Base-by-base conservation (phyloP, 78 protist species). In the Creolimax fragrantissima region DNA sequence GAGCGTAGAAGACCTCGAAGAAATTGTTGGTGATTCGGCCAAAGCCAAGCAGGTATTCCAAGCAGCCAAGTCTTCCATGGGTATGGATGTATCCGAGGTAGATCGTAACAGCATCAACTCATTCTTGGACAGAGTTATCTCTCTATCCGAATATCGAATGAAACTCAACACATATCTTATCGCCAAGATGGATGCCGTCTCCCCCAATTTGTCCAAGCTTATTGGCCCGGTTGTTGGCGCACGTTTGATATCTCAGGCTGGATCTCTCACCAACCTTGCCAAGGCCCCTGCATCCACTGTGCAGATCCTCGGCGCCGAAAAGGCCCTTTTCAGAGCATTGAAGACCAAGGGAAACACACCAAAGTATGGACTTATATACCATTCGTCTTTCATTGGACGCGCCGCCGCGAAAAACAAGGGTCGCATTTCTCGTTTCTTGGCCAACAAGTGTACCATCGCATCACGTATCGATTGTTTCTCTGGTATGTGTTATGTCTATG, bases 221-320 rank as follows among this genome's bases (percentile, higher is more conserved):
- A 94, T 99, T 88, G 99, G 99, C 89, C 99, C 98, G 85, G 42
- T 84, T 42, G 94, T 92, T 32, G 97, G 94, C 2, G 94, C 96
- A 36, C 83, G 97, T 35, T 94, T 98, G 92, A 96, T 98, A 89
- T 83, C 98, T 3, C 98, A 96, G 92, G 99, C 99, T 3, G 99
- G 99, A 36, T 94, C 98, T 45, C 96, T 99, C 43, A 95, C 97
- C 89, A 96, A 94, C 90, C 96, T 99, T 37, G 98, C 99, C 91
- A 99, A 99, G 96, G 94, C 93, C 95, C 99, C 99, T n/a, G 99
- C 99, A 17, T 98, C 99, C 17, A 99, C 99, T 17, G 98, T 99
- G 43, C 99, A 99, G 95, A 99, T 99, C 91, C 96, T 99, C 2
- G 99, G 99, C 37, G 99, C 99, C 43, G 99, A 99, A 92, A 99